These are phyloP conservation scores for Elaeis guineensis DNA, from an alignment of 176 grass and related monocot genomes.

Conservation along the genomic window DNA sequence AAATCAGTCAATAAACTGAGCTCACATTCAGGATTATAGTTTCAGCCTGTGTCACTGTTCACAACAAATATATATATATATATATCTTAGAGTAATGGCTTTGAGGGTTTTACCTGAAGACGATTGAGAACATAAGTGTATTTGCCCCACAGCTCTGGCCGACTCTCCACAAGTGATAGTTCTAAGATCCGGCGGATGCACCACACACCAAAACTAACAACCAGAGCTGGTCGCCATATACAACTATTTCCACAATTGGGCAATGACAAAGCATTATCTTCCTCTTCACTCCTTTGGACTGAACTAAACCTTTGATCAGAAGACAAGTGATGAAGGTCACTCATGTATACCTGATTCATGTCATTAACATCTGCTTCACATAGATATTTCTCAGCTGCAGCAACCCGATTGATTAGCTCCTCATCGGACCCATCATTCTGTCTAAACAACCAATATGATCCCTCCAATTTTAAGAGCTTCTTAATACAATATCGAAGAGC, in stretches of 20 bases:
- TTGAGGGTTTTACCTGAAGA: conserved; percentile 51
- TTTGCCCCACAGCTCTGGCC: conserved; percentile 99
- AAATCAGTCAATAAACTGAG: too few relatives aligned
- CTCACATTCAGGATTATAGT: too few relatives aligned
- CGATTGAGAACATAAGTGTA: conserved; percentile 98
- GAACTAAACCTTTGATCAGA: conserved; percentile 10
- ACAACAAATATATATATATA: too few relatives aligned
- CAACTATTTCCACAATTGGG: conserved; percentile 81
- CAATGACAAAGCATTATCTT: conserved; percentile 16
- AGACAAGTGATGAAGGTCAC: conserved; percentile 1
- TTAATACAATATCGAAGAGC: conserved; percentile 63
- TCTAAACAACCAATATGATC: conserved; percentile 74
- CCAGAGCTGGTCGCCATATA: conserved; percentile 57
- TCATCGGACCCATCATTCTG: conserved; percentile 77
- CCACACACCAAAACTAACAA: conserved; percentile 95
- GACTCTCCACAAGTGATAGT: conserved; percentile 81
- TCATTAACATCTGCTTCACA: conserved; percentile 28
- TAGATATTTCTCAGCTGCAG: conserved; percentile 43
- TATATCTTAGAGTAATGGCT: too few relatives aligned
- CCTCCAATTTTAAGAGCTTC: conserved; percentile 74
- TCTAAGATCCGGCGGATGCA: conserved; percentile 66
- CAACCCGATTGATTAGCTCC: conserved; percentile 65
- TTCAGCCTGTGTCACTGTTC: too few relatives aligned
- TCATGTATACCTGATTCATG: conserved; percentile 19
- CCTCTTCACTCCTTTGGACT: conserved; percentile 18